phyloP scores from a whole-genome alignment of 1,284 basidiomycete genomes.

The Apiotrichum gracile region DNA sequence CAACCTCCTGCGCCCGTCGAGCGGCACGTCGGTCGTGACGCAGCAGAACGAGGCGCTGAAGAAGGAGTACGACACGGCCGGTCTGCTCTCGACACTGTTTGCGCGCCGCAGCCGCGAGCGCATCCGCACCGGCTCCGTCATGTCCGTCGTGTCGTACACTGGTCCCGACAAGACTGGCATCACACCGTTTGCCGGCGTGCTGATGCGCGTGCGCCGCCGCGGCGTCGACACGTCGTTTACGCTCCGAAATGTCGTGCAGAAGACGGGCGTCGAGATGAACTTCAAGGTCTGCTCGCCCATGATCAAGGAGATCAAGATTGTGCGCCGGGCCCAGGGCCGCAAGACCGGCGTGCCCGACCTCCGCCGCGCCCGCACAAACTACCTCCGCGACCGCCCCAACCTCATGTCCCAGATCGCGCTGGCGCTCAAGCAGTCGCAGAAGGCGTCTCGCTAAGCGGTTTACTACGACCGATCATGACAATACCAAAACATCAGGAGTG shows the following conservation, averaged over 20 bases:
- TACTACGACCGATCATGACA: no score
- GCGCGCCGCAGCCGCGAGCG: slow-evolving; percentile 61
- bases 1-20: slow-evolving; percentile 48
- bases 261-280: slow-evolving; percentile 84
- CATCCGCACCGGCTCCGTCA: slow-evolving; percentile 69
- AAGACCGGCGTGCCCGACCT: slow-evolving; percentile 33
- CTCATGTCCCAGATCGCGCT: slow-evolving; percentile 42
- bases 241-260: slow-evolving; percentile 77
- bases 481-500: no score
- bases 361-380: slow-evolving; percentile 42
- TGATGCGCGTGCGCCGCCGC: slow-evolving; percentile 69
- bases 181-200: slow-evolving; percentile 74
- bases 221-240: slow-evolving; percentile 77
- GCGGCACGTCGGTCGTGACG: slow-evolving; percentile 72
- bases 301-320: slow-evolving; percentile 73
- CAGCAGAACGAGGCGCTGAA: slow-evolving; percentile 64
- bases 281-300: slow-evolving; percentile 77
- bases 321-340: slow-evolving; percentile 40
- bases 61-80: slow-evolving; percentile 61
- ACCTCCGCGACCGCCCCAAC: slow-evolving; percentile 41
- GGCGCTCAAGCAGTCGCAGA: slow-evolving; percentile 33
- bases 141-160: slow-evolving; percentile 58
- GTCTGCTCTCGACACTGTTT: slow-evolving; percentile 63
- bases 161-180: slow-evolving; percentile 54
- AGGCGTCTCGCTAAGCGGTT: slow-evolving; percentile 1